Evolutionary conservation across 768 basidiomycete species (phyloP), one percentile per base, ranked within the genome.

Genomic region (Suillus plorans): DNA sequence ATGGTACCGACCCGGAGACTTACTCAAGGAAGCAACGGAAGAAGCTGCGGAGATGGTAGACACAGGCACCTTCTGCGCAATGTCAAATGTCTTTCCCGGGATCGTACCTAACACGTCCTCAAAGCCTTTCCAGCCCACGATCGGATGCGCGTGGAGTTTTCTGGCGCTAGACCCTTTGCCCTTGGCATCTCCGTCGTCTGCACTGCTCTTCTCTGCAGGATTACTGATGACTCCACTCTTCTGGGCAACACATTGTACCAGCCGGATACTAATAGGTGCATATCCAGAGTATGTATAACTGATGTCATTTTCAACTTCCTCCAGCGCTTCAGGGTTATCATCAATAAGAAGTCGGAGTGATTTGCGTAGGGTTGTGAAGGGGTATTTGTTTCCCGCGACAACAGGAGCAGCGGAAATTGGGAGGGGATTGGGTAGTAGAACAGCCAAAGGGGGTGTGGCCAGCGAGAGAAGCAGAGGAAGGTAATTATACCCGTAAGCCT

Each of bases 281-380:
- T 95, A 99, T 22, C 97, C 97, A 1, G 95, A 97, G 79, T 97
- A 99, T 42, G 94, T 92, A 74, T 92, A 99, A 66, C 92, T 90
- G 75, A 98, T 93, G 76, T 99, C 97, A 72, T 94, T 94, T 72
- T 97, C 95, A 41, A 91, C 83, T 71, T 92, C 91, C 66, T 91
- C 91, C 36, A 89, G 76, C 10, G 86, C 86, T 69, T 93, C 91
- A 56, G 85, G 83, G 66, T 80, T 87, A 66, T 95, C 94, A 68
- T 99, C 97, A 71, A 97, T 94, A 18, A 99, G 82, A n/a, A 99
- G 85, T 36, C 95, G 88, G 8, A 99, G 83, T 0, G 89, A 86
- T 76, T 96, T 97, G 57, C 96, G 87, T 31, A 96, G 77, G 8
- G 81, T 64, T 10, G 82, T 71, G 75, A 91, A 98, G 2, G 94